Evolutionary conservation across 257 asterid genomes (phyloP).

Genomic region (Datura wrightii): DNA sequence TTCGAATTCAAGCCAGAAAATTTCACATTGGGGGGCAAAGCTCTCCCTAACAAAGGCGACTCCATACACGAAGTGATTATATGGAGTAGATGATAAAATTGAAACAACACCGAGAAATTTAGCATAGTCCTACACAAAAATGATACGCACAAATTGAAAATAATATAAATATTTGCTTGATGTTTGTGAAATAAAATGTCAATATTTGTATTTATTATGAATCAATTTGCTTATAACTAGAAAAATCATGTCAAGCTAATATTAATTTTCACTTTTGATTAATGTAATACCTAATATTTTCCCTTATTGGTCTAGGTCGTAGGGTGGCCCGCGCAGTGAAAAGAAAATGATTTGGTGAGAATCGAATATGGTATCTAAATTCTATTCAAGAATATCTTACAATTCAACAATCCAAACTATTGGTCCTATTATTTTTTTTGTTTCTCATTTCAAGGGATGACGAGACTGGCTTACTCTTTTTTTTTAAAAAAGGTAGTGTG

Average conservation of each 20-base stretch:
- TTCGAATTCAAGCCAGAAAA: too few relatives aligned
- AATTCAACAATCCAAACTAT: neutral
- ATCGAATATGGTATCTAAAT: neutral
- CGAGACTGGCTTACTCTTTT: neutral
- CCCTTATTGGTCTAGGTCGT: neutral
- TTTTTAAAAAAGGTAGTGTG: neutral
- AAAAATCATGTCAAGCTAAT: neutral
- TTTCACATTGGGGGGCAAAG: too few relatives aligned
- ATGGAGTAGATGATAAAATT: neutral
- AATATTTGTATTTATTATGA: neutral
- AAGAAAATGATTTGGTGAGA: neutral
- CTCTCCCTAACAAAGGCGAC: too few relatives aligned
- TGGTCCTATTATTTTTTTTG: neutral
- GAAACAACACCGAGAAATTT: neutral
- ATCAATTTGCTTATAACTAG: neutral
- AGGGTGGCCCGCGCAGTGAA: too few relatives aligned
- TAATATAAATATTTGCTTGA: neutral
- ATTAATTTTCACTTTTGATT: neutral
- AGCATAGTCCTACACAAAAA: neutral
- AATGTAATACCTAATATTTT: neutral
- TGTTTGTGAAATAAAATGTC: neutral
- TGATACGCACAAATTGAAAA: neutral
- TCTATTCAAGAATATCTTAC: neutral
- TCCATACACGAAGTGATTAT: neutral
- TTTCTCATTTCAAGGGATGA: conserved; percentile 1